Percentiles rank a stretch among this genome's conserved stretches.
Evolutionary conservation across 768 basidiomycete species (phyloP).

Genomic region (Psilocybe subaeruginosa): DNA sequence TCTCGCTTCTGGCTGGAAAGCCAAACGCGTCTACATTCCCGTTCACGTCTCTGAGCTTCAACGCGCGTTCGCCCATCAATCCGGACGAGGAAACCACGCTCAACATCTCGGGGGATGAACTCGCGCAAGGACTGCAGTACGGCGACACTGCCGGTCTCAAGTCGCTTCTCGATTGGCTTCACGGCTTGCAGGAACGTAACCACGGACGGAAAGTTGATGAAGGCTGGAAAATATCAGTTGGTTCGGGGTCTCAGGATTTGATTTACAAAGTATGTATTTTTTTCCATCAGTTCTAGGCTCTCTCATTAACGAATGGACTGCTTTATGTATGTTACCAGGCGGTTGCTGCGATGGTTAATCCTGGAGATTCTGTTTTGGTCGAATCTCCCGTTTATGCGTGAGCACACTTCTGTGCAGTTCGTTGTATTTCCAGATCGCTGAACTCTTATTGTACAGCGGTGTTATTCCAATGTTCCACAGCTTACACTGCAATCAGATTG

Average conservation of each 20-base stretch:
- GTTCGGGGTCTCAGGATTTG: constrained; percentile 87
- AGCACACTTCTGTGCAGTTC: constrained; percentile 21
- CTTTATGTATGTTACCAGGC: constrained; percentile 48
- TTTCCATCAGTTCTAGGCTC: background rate
- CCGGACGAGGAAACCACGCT: constrained; percentile 49
- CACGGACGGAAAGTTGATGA: constrained; percentile 66
- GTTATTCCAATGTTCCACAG: constrained; percentile 64
- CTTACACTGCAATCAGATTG: constrained; percentile 62
- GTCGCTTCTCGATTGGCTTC: constrained; percentile 68
- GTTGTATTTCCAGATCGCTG: background rate
- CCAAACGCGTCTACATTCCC: constrained; percentile 93
- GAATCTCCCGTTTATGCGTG: constrained; percentile 84
- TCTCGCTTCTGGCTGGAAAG: constrained; percentile 88
- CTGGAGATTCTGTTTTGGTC: constrained; percentile 79
- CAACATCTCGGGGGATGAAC: constrained; percentile 57
- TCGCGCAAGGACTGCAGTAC: constrained; percentile 76
- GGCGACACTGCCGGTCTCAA: constrained; percentile 71
- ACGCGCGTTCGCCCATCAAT: constrained; percentile 52
- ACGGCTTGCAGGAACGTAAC: constrained; percentile 66
- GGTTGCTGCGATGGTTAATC: constrained; percentile 69
- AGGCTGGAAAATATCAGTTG: constrained; percentile 80
- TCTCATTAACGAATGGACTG: background rate
- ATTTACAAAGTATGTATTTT: constrained; percentile 71
- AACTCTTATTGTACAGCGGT: constrained; percentile 43
- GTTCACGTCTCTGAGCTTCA: constrained; percentile 78